Evolutionary conservation across 2,329 filamentous ascomycete genomes (phyloP), one percentile per base, ranked within the genome.

Genomic region (Bipolaris cookei): DNA sequence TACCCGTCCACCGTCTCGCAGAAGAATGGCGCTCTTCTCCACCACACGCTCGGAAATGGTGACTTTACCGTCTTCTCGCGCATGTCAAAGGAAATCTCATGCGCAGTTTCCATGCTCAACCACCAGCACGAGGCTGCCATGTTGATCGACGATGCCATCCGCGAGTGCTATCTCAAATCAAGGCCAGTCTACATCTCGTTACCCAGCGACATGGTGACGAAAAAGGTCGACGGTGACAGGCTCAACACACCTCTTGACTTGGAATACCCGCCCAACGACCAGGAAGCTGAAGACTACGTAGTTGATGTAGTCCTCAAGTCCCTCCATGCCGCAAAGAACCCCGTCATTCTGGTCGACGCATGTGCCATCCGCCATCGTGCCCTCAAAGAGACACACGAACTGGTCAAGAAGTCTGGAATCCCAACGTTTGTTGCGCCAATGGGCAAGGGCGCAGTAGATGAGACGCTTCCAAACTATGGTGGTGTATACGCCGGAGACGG

Each of bases 351-450:
- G 6, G 87, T 96, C 5, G 92, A 97, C 74, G 90, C 90, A 32
- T 95, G 91, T 68, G 89, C 91, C 10, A 87, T 92, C 62, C 87
- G 91, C 32, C 90, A 95, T 71, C 83, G 88, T 39, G 89, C 90
- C 14, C 76, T 93, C 1, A 76, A 86, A 1, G 91, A 95, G 75
- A 87, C 92, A 16, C 86, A 90, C 65, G 84, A 85, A 6, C 80
- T 97, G 14, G 80, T 96, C 49, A 81, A 88, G 58, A 90, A 88
- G 75, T 90, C 90, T 1, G 82, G 86, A 3, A 80, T 96, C 6
- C 92, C 92, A 4, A 89, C 90, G 0, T 96, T 95, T 67, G 90
- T 93, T n/a, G 90, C 91, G 0, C 91, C 92, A 2, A 96, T 96
- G 90, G 92, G 92, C 44, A 96, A 96, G 79, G 86, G 91, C 16